A percentile compares a stretch with the other conserved stretches of the same genome.
These are phyloP conservation scores for Rhinocladiella similis DNA, from an alignment of 2,329 filamentous ascomycete genomes.

Conservation along the genomic window DNA sequence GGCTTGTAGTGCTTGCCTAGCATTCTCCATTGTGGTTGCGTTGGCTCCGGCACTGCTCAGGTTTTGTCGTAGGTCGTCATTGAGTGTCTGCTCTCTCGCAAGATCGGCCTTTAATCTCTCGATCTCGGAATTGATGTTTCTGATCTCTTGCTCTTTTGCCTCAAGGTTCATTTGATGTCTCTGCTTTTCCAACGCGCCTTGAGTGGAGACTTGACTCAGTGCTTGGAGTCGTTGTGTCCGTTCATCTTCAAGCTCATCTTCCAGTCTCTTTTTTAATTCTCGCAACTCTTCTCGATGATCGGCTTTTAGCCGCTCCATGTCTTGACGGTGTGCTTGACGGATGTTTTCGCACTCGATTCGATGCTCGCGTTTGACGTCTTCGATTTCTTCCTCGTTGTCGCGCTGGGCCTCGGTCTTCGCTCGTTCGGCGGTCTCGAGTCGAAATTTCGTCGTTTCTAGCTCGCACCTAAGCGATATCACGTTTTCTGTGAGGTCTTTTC, in stretches of 20 bases:
- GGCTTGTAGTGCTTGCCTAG: conserved; percentile 72
- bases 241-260: conserved; percentile 68
- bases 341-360: conserved; percentile 44
- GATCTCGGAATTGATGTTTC: conserved; percentile 43
- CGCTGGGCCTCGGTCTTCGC: conserved; percentile 54
- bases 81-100: conserved; percentile 64
- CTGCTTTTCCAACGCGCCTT: conserved; percentile 49
- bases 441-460: conserved; percentile 61
- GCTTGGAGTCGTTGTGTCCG: conserved; percentile 59
- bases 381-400: conserved; percentile 52
- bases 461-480: conserved; percentile 66
- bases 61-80: conserved; percentile 57
- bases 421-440: conserved; percentile 49
- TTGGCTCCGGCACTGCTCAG: conserved; percentile 61
- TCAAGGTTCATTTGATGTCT: conserved; percentile 47
- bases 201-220: conserved; percentile 62
- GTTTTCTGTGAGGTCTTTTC: conserved; percentile 50
- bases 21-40: conserved; percentile 69
- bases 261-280: conserved; percentile 62
- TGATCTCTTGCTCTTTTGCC: conserved; percentile 56
- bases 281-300: conserved; percentile 69
- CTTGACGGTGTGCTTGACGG: conserved; percentile 47
- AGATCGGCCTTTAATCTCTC: conserved; percentile 49
- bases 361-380: conserved; percentile 55
- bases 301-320: conserved; percentile 59